Conservation (phyloP, 1,139 yeast species). For the Taphrina deformans region DNA sequence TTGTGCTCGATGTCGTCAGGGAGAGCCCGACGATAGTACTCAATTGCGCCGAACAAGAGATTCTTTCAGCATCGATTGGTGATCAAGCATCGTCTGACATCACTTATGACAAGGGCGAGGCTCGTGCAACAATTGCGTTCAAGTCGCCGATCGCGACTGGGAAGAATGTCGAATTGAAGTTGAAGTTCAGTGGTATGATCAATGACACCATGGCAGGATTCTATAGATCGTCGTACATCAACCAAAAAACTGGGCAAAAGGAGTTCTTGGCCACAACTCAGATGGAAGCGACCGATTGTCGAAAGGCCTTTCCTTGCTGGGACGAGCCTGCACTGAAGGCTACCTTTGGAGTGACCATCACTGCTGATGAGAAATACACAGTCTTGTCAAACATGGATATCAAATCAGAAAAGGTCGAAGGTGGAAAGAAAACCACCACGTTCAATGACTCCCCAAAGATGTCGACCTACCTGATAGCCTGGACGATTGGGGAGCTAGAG, state of each 20-base stretch:
- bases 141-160: conserved; percentile 53
- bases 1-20: conserved; percentile 58
- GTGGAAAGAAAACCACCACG: conserved; percentile 57
- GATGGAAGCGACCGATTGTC: conserved; percentile 82
- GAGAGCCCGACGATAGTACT: conserved; percentile 55
- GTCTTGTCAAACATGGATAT: conserved; percentile 65
- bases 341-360: conserved; percentile 62
- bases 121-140: conserved; percentile 65
- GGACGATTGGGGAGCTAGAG: conserved; percentile 76
- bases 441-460: conserved; percentile 69
- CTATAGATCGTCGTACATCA: conserved; percentile 73
- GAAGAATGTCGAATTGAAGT: conserved; percentile 50
- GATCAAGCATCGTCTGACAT: conserved; percentile 37
- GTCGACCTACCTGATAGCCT: conserved; percentile 76
- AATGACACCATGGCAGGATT: conserved; percentile 73
- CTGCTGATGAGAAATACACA: conserved; percentile 59
- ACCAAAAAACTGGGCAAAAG: conserved; percentile 55
- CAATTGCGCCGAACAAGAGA: conserved; percentile 64
- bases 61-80: conserved; percentile 36
- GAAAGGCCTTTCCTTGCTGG: conserved; percentile 80
- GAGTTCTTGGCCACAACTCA: conserved; percentile 75
- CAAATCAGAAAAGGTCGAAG: conserved; percentile 44
- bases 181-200: conserved; percentile 67
- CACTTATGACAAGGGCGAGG: conserved; percentile 55
- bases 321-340: conserved; percentile 73